These are phyloP conservation scores for Immersiporthe knoxdaviesiana DNA, from an alignment of 2,329 filamentous ascomycete genomes.

Conservation along the genomic window DNA sequence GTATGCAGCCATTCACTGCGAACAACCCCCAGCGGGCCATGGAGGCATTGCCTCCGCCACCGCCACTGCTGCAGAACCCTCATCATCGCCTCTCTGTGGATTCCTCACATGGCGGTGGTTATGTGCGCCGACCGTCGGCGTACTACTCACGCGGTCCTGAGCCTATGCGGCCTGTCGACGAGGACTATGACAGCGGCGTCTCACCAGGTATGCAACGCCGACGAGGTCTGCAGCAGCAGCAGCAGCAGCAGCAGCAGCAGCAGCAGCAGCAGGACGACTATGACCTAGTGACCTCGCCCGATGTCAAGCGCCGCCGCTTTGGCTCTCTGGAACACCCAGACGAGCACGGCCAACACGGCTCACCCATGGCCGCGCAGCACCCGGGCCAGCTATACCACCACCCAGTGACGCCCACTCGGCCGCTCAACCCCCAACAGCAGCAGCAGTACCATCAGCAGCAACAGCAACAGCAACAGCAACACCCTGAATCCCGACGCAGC, in stretches of 20 bases:
- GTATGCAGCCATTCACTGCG: constrained; percentile 32
- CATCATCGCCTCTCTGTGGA: constrained; percentile 36
- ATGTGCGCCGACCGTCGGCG: constrained; percentile 15
- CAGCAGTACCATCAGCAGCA: constrained; percentile 19
- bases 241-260: too few relatives aligned
- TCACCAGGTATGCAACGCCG: constrained; percentile 20
- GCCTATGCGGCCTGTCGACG: constrained; percentile 23
- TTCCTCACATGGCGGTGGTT: constrained; percentile 38
- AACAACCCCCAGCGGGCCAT: constrained; percentile 36
- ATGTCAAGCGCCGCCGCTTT: constrained; percentile 40
- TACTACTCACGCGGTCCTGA: constrained; percentile 26
- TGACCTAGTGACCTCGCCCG: constrained; percentile 41
- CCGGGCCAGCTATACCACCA: constrained; percentile 7
- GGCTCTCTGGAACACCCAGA: constrained; percentile 37
- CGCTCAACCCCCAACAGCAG: constrained; percentile 19
- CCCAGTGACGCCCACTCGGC: neutral
- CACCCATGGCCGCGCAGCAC: constrained; percentile 20
- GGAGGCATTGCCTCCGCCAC: constrained; percentile 34
- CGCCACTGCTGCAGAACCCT: constrained; percentile 30
- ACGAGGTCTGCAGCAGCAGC: constrained; percentile 17
- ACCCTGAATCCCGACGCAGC: constrained; percentile 20
- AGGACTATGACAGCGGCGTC: constrained; percentile 21
- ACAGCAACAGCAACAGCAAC: constrained; percentile 20
- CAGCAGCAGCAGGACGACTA: constrained; percentile 29
- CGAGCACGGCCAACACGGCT: constrained; percentile 10